Base-by-base conservation (phyloP, 2,329 filamentous ascomycete species). In the Aspergillus aculeatinus region DNA sequence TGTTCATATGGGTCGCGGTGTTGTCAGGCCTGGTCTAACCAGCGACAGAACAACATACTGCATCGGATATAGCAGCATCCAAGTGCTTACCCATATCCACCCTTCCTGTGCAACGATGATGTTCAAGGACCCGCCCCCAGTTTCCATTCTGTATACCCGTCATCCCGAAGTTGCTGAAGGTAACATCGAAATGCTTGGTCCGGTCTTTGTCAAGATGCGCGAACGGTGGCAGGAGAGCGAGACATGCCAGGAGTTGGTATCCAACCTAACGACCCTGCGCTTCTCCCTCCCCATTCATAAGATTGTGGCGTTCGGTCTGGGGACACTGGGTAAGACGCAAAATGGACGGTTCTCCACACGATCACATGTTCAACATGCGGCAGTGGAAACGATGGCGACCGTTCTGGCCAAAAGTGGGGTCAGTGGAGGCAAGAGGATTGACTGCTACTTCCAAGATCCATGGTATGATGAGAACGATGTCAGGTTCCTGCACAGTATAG, bases 401-500 rank as follows among this genome's bases (percentile, higher is more conserved):
- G 55, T 59, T 12, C 51, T 70, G 25, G 52, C 42, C n/a, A 51
- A 55, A n/a, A 53, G 60, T 23, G 33, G 57, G 23, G 31, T 33
- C 29, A 60, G 61, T n/a, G 21, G 19, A 9, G 49, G 52, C 4
- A 12, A 35, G 9, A 31, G 58, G 4, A 60, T 70, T 9, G 44
- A 47, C n/a, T 72, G 69, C 39, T 73, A 65, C 54, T 59, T 63
- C 2, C 71, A 73, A 50, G 72, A 73, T 47, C 72, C 71, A 9
- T 64, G 59, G 2, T 70, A 72, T 27, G 66, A 60, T n/a, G 55
- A 63, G 4, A 48, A 62, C 3, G 68, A 72, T 25, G 48, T 52
- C 12, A 39, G 52, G 2, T 33, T 71, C 2, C 58, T 74, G 1
- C 25, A n/a, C 2, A 57, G 60, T 0, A 53, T 65, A 14, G 70